A percentile compares a stretch with the other conserved stretches of the same genome.
Conservation (phyloP, 805 yeast species). For the Metschnikowia sp. region DNA sequence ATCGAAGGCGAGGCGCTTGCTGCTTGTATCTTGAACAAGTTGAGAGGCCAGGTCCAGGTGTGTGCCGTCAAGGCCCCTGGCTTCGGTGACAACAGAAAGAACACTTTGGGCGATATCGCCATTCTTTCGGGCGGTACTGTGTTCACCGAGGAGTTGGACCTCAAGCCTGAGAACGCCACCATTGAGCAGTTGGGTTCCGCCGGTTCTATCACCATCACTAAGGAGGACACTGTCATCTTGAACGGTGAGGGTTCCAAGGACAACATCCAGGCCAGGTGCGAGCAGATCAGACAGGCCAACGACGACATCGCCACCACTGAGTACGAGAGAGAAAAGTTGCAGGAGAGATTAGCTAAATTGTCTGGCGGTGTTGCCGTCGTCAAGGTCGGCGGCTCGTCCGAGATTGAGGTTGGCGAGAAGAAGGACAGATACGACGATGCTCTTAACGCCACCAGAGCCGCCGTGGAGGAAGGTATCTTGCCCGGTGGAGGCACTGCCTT, state of each 20-base stretch:
- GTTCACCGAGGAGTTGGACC: conserved; percentile 88
- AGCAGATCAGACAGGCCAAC: conserved; percentile 83
- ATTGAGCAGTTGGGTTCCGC: conserved; percentile 85
- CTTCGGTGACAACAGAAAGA: conserved; percentile 97
- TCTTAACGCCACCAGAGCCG: conserved; percentile 97
- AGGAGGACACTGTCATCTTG: conserved; percentile 91
- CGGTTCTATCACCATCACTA: conserved; percentile 87
- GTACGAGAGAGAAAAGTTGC: conserved; percentile 95
- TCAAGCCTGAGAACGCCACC: conserved; percentile 93
- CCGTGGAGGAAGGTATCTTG: conserved; percentile 96
- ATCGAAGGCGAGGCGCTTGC: conserved; percentile 98
- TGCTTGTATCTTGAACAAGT: conserved; percentile 93
- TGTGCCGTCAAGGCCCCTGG: conserved; percentile 99
- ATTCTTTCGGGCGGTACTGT: conserved; percentile 91
- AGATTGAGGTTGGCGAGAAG: conserved; percentile 98
- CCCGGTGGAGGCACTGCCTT: conserved; percentile 99
- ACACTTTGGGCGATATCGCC: conserved; percentile 93
- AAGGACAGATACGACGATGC: conserved; percentile 99
- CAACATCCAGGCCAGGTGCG: conserved; percentile 79
- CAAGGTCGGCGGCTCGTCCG: conserved; percentile 95
- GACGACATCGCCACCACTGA: conserved; percentile 74
- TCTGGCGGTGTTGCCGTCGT: conserved; percentile 98
- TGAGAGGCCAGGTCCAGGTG: conserved; percentile 97
- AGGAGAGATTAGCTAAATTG: conserved; percentile 94
- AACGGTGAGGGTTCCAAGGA: conserved; percentile 91